Conservation (phyloP, 2,329 filamentous ascomycete genomes). For the Paracorniculantispora psalliotae region DNA sequence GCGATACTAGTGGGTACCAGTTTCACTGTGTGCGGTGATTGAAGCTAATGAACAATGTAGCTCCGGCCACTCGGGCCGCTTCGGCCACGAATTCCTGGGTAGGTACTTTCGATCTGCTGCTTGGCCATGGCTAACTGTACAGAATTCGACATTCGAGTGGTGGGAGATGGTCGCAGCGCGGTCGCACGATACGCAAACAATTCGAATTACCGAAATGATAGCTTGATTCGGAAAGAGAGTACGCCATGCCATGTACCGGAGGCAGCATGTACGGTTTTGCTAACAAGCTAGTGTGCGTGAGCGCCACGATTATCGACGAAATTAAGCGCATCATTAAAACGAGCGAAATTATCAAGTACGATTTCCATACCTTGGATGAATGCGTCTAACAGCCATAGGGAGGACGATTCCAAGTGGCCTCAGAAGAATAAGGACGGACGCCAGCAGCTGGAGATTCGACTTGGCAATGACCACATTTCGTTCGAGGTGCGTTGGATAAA, state of each 20-base stretch:
- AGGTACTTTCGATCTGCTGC: slow-evolving; percentile 9
- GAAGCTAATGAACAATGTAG: slow-evolving; percentile 41
- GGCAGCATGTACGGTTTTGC: neutral
- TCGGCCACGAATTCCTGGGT: slow-evolving; percentile 98
- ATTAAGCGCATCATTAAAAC: slow-evolving; percentile 97
- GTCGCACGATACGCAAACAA: slow-evolving; percentile 98
- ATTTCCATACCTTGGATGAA: slow-evolving; percentile 7
- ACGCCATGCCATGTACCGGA: slow-evolving; percentile 34
- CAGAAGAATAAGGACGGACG: slow-evolving; percentile 99
- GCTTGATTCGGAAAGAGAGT: slow-evolving; percentile 99
- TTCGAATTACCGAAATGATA: slow-evolving; percentile 98
- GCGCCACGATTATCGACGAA: slow-evolving; percentile 81
- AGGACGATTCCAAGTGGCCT: slow-evolving; percentile 98
- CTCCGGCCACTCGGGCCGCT: slow-evolving; percentile 94
- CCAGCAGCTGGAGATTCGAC: slow-evolving; percentile 89
- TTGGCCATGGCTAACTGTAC: slow-evolving; percentile 11
- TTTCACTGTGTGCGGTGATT: neutral
- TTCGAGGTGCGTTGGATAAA: slow-evolving; percentile 68
- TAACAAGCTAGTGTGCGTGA: slow-evolving; percentile 76
- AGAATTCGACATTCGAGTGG: slow-evolving; percentile 96
- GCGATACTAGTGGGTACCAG: slow-evolving; percentile 76
- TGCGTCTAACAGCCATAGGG: slow-evolving; percentile 46
- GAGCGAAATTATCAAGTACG: slow-evolving; percentile 94
- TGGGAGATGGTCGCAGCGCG: slow-evolving; percentile 89
- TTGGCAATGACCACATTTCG: slow-evolving; percentile 94